phyloP scores from a whole-genome alignment of 2,329 filamentous ascomycete species.

The Cadophora luteo-olivacea region DNA sequence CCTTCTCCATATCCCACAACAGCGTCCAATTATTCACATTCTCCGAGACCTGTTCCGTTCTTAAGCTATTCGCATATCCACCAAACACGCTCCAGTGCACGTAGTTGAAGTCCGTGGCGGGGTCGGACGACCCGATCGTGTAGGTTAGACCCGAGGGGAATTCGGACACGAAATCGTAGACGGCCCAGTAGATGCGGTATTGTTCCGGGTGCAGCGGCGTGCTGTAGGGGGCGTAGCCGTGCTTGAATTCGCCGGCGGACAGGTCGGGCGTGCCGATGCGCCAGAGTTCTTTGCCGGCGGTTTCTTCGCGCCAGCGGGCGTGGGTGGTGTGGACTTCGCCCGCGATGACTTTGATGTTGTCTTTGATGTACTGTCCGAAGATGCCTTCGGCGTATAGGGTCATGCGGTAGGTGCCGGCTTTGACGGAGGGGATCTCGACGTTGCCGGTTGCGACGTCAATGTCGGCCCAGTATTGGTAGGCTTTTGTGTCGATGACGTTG shows the following conservation, averaged over 20 bases:
- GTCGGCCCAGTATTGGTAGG: slow-evolving; percentile 68
- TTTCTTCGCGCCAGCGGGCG: slow-evolving; percentile 60
- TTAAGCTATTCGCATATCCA: slow-evolving; percentile 55
- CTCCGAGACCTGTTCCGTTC: slow-evolving; percentile 51
- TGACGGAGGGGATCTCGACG: slow-evolving; percentile 60
- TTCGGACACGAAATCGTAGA: slow-evolving; percentile 64
- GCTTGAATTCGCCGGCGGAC: slow-evolving; percentile 64
- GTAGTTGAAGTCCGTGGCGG: slow-evolving; percentile 62
- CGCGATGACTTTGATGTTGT: slow-evolving; percentile 52
- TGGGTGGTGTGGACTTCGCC: slow-evolving; percentile 49
- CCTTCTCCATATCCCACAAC: slow-evolving; percentile 54
- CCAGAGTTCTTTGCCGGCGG: slow-evolving; percentile 64
- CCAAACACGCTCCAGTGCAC: slow-evolving; percentile 72
- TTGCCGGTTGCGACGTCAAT: slow-evolving; percentile 52
- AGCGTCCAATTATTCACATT: slow-evolving; percentile 67
- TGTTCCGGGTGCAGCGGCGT: slow-evolving; percentile 59
- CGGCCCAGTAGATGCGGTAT: slow-evolving; percentile 66
- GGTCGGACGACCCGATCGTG: slow-evolving; percentile 59
- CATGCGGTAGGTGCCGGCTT: slow-evolving; percentile 64
- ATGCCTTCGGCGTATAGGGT: slow-evolving; percentile 68
- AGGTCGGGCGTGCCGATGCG: slow-evolving; percentile 68
- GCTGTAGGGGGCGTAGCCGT: slow-evolving; percentile 58
- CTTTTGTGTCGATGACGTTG: slow-evolving; percentile 59
- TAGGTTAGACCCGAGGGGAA: slow-evolving; percentile 65
- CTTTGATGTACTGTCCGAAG: slow-evolving; percentile 65